phyloP scores from a whole-genome alignment of 2,329 filamentous ascomycete genomes.

The Cercospora berteroae region DNA sequence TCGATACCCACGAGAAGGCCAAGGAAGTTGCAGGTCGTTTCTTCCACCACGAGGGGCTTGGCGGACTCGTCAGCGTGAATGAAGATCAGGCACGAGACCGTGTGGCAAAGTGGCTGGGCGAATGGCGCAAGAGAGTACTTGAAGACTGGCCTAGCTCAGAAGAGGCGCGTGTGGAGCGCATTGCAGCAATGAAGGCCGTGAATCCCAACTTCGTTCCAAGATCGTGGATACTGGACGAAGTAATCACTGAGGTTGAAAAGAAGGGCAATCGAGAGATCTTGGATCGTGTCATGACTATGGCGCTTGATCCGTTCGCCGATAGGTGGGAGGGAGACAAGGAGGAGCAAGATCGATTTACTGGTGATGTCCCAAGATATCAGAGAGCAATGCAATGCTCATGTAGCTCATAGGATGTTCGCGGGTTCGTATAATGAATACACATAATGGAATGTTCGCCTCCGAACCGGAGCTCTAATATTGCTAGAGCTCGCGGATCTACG shows the following conservation, averaged over 20 bases:
- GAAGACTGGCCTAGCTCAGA: conserved; percentile 70
- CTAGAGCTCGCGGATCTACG: background rate
- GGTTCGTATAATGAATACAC: background rate
- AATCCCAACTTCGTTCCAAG: conserved; percentile 93
- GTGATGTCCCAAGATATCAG: conserved; percentile 75
- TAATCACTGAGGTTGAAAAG: conserved; percentile 86
- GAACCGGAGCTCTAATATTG: background rate
- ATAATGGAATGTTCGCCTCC: background rate
- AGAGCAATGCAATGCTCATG: conserved; percentile 92
- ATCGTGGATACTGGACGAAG: conserved; percentile 88
- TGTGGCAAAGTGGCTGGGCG: conserved; percentile 76
- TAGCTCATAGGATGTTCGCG: conserved; percentile 62
- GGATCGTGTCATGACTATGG: conserved; percentile 75
- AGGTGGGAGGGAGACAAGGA: conserved; percentile 64
- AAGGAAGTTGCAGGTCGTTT: conserved; percentile 68
- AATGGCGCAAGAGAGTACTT: conserved; percentile 68
- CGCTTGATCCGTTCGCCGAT: conserved; percentile 80
- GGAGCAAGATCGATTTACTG: conserved; percentile 79
- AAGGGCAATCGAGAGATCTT: conserved; percentile 77
- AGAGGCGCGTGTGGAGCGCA: conserved; percentile 60
- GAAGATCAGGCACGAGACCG: conserved; percentile 65
- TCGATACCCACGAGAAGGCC: conserved; percentile 64
- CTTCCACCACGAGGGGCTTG: conserved; percentile 73
- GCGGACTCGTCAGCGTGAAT: conserved; percentile 53
- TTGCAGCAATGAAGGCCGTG: conserved; percentile 72